These are phyloP conservation scores for Fusarium nematophilum DNA, from an alignment of 2,329 filamentous ascomycete species.

Conservation along the genomic window DNA sequence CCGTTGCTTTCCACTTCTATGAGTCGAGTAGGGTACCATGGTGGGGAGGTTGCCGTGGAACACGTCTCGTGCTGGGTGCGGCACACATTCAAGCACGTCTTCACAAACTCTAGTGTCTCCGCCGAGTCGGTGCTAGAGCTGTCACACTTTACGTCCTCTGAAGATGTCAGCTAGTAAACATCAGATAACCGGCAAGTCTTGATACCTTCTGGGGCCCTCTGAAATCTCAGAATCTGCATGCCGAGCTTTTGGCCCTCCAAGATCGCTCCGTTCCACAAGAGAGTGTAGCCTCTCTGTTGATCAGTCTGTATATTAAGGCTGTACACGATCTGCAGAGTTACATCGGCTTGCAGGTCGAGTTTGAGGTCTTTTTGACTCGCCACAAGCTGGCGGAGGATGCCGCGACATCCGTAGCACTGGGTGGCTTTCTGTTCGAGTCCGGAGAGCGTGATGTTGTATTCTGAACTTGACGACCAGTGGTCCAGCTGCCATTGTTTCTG, in stretches of 20 bases:
- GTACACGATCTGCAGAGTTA: neutral
- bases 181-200: neutral
- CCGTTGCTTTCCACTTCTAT: neutral
- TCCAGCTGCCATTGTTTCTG: conserved; percentile 1
- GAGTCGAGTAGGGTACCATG: conserved; percentile 12
- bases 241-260: neutral
- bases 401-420: neutral
- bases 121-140: neutral
- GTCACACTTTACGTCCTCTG: neutral
- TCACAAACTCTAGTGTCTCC: neutral
- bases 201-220: neutral
- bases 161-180: neutral
- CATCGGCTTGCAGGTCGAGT: neutral
- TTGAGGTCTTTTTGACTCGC: neutral
- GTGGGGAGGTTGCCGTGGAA: neutral
- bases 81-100: neutral
- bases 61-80: neutral
- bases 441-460: neutral
- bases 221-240: neutral
- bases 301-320: neutral
- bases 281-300: too few relatives aligned
- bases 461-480: neutral
- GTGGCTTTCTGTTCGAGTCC: neutral
- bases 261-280: neutral
- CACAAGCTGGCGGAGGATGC: neutral